phyloP scores from a whole-genome alignment of 306 rosid genomes.

The Cucumis melo region DNA sequence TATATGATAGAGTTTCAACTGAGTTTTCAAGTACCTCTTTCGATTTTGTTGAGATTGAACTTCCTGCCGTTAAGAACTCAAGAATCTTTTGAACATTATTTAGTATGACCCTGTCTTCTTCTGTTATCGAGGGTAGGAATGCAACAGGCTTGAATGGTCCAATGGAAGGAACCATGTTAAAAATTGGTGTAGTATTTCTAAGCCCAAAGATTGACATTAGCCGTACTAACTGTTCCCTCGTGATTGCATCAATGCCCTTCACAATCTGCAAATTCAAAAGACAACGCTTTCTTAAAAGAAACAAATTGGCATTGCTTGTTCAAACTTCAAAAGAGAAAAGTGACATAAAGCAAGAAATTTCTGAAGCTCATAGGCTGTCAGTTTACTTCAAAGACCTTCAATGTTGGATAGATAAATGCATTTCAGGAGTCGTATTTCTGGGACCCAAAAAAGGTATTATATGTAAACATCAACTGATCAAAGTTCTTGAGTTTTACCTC shows the following conservation, averaged over 20 bases:
- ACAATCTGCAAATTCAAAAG: conserved; percentile 49
- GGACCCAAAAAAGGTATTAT: no score
- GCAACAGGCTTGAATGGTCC: conserved; percentile 72
- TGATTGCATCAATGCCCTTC: conserved; percentile 87
- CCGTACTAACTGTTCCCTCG: conserved; percentile 87
- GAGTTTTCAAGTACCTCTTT: conserved; percentile 42
- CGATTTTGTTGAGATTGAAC: conserved; percentile 47
- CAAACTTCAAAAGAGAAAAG: background rate
- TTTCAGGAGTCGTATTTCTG: no score
- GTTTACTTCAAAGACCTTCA: background rate
- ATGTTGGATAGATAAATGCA: background rate
- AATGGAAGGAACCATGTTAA: conserved; percentile 73
- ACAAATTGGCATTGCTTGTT: background rate
- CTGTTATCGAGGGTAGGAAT: conserved; percentile 65
- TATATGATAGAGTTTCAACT: background rate
- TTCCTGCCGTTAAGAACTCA: conserved; percentile 79
- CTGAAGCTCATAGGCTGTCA: background rate
- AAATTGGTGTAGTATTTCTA: conserved; percentile 63
- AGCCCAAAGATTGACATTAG: conserved; percentile 56
- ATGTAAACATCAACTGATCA: background rate
- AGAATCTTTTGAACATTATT: conserved; percentile 81
- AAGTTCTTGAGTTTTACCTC: conserved; percentile 49
- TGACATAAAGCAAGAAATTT: background rate
- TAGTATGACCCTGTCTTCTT: conserved; percentile 80
- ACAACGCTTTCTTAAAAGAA: conserved; percentile 8